Evolutionary conservation across 129 eudicot genomes (phyloP).

Genomic region (Flaveria trinervia): DNA sequence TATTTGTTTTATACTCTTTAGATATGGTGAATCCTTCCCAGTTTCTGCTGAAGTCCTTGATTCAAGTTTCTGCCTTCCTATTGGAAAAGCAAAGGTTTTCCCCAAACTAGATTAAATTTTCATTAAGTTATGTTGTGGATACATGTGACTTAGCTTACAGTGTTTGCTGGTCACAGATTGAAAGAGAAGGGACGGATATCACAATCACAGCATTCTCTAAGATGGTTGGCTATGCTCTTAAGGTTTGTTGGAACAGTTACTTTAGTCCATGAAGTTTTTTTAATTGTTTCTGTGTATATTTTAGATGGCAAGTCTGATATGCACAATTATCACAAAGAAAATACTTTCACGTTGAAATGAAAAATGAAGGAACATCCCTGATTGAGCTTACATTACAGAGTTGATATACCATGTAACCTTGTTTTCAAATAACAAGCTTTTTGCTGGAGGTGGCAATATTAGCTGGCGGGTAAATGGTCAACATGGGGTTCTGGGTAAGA

Average conservation of each 20-base stretch:
- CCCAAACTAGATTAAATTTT: background rate
- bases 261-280: background rate
- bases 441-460: background rate
- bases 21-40: slow-evolving; percentile 76
- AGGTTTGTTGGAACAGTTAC: slow-evolving; percentile 48
- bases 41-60: slow-evolving; percentile 61
- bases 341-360: background rate
- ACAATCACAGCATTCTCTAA: slow-evolving; percentile 80
- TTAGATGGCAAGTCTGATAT: slow-evolving; percentile 1
- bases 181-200: slow-evolving; percentile 71
- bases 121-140: background rate
- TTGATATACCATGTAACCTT: background rate
- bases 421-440: background rate
- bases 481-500: background rate
- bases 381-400: background rate
- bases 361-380: background rate
- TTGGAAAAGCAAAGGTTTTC: slow-evolving; percentile 71
- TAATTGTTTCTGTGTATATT: background rate
- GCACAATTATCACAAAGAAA: background rate
- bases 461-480: background rate
- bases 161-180: slow-evolving; percentile 48
- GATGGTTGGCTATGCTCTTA: slow-evolving; percentile 84
- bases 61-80: slow-evolving; percentile 63
- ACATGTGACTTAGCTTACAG: slow-evolving; percentile 7
- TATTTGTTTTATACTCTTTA: slow-evolving; percentile 17